Evolutionary conservation across 2,329 filamentous ascomycete species (phyloP).

Genomic region (Dryadomyces quercus-mongolicae): DNA sequence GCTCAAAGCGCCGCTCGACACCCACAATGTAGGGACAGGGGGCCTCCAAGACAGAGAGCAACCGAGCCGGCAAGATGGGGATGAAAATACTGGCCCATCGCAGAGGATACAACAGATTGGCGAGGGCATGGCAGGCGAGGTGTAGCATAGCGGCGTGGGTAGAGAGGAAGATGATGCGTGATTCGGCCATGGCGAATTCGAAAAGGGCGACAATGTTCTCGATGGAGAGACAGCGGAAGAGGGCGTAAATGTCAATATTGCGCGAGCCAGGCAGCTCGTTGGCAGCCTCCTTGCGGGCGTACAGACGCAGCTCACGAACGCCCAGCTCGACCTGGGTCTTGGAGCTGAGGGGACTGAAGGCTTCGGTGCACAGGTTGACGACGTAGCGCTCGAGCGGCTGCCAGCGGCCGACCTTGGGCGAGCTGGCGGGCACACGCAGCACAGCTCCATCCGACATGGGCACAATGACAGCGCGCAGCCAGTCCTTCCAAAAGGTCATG

Average conservation of each 20-base stretch:
- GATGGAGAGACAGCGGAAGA: slow-evolving; percentile 82
- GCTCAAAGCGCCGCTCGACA: slow-evolving; percentile 83
- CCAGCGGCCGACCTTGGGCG: slow-evolving; percentile 85
- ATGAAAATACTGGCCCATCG: slow-evolving; percentile 94
- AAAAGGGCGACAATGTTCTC: slow-evolving; percentile 88
- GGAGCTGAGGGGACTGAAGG: slow-evolving; percentile 80
- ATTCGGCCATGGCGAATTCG: slow-evolving; percentile 86
- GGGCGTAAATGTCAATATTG: slow-evolving; percentile 81
- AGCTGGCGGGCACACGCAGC: slow-evolving; percentile 73
- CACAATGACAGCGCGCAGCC: slow-evolving; percentile 85
- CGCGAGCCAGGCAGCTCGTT: slow-evolving; percentile 91
- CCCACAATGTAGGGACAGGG: slow-evolving; percentile 96
- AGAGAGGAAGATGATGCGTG: slow-evolving; percentile 89
- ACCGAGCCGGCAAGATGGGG: slow-evolving; percentile 72
- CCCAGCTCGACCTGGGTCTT: slow-evolving; percentile 92
- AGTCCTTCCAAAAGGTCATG: slow-evolving; percentile 96
- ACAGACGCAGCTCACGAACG: slow-evolving; percentile 79
- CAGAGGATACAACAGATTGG: slow-evolving; percentile 75
- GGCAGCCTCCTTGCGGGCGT: slow-evolving; percentile 79
- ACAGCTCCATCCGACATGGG: slow-evolving; percentile 88
- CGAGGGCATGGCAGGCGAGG: slow-evolving; percentile 77
- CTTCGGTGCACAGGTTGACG: slow-evolving; percentile 91
- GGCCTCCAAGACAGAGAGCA: slow-evolving; percentile 84
- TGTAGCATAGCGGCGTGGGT: slow-evolving; percentile 96
- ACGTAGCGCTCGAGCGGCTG: slow-evolving; percentile 94